Percentiles rank a stretch among this genome's conserved stretches.
These are phyloP conservation scores for Cercophora samala DNA, from an alignment of 495 filamentous ascomycete species.

Conservation along the genomic window DNA sequence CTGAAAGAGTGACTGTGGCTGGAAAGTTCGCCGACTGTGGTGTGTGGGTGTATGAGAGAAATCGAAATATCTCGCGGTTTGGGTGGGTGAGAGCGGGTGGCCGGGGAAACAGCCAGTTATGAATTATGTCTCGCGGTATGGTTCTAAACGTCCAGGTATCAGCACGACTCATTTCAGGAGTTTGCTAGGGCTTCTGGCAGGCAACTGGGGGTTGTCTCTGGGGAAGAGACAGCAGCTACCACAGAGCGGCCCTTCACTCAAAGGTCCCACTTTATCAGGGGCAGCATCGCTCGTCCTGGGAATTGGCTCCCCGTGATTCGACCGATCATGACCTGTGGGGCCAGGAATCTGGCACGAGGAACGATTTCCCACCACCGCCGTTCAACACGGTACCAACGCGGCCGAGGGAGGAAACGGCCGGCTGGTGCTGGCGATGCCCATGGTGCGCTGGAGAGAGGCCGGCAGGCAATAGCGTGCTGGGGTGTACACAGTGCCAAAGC, in stretches of 20 bases:
- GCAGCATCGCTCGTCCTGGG: slow-evolving; percentile 14
- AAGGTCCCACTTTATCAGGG: slow-evolving; percentile 31
- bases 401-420: slow-evolving; percentile 6
- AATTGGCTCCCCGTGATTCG: slow-evolving; percentile 30
- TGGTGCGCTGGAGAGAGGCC: not conserved
- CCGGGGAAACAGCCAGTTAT: slow-evolving; percentile 41
- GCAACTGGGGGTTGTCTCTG: not conserved
- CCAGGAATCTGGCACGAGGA: slow-evolving; percentile 18
- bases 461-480: not conserved
- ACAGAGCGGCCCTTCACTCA: slow-evolving; percentile 26
- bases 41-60: slow-evolving; percentile 26
- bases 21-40: slow-evolving; percentile 35
- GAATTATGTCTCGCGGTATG: slow-evolving; percentile 31
- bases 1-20: slow-evolving; percentile 50
- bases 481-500: not conserved
- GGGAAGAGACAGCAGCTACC: slow-evolving; percentile 1
- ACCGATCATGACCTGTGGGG: slow-evolving; percentile 19
- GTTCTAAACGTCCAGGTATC: slow-evolving; percentile 26
- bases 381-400: not conserved
- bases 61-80: slow-evolving; percentile 34
- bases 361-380: slow-evolving; percentile 8
- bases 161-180: slow-evolving; percentile 24
- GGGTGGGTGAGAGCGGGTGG: slow-evolving; percentile 30
- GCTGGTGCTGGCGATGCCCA: not conserved
- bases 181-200: slow-evolving; percentile 10